Percentiles rank a stretch among this genome's conserved stretches.
These are phyloP conservation scores for Epichloe scottii DNA, from an alignment of 2,329 filamentous ascomycete genomes.

Conservation along the genomic window DNA sequence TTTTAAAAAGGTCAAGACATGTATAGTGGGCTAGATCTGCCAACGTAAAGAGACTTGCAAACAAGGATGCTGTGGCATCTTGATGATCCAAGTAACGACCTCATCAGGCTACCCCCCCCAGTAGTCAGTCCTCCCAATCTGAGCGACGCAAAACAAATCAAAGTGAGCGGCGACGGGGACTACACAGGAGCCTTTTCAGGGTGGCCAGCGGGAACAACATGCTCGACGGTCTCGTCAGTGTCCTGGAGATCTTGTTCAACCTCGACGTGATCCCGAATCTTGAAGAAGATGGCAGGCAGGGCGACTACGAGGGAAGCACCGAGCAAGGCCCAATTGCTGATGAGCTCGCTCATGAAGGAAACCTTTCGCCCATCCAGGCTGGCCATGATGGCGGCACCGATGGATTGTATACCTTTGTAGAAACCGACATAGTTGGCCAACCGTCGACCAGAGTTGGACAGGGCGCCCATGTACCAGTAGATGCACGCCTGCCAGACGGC, in stretches of 20 bases:
- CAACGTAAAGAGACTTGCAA: background rate
- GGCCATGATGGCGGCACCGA: slow-evolving; percentile 46
- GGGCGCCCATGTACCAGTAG: slow-evolving; percentile 92
- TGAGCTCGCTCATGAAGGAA: slow-evolving; percentile 62
- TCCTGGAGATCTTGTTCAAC: slow-evolving; percentile 75
- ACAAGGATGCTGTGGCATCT: no score
- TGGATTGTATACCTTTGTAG: slow-evolving; percentile 73
- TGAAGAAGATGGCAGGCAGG: slow-evolving; percentile 63
- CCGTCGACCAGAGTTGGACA: slow-evolving; percentile 86
- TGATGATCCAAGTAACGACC: no score
- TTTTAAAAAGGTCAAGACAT: background rate
- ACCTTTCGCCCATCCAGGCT: slow-evolving; percentile 22
- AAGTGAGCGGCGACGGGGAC: background rate
- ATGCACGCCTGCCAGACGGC: slow-evolving; percentile 81
- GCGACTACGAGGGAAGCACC: slow-evolving; percentile 63
- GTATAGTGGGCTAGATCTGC: background rate
- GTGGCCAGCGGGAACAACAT: slow-evolving; percentile 36
- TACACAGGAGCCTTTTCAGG: background rate
- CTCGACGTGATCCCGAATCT: slow-evolving; percentile 69
- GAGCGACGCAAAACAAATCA: background rate
- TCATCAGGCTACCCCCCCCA: no score
- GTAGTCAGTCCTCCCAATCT: no score
- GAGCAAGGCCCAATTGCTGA: slow-evolving; percentile 59
- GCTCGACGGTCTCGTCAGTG: slow-evolving; percentile 68
- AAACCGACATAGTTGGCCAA: slow-evolving; percentile 73